These are phyloP conservation scores for Isoetes taiwanensis DNA, from an alignment of 75 land plant species.

Conservation along the genomic window DNA sequence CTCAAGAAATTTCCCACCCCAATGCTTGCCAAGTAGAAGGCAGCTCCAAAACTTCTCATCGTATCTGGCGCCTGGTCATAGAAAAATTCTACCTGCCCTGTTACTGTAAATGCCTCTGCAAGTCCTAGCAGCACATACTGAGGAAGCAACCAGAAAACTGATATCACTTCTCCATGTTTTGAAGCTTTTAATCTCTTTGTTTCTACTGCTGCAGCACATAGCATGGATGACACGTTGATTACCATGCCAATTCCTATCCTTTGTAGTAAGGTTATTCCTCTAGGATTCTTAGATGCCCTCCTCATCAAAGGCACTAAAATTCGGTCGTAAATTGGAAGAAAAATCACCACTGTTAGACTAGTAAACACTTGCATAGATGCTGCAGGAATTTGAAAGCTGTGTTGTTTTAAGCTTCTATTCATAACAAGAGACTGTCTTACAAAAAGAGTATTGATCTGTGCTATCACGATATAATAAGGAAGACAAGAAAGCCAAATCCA, in stretches of 20 bases:
- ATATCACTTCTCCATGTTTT: too few relatives aligned
- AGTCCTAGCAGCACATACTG: constrained; percentile 19
- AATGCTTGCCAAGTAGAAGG: constrained; percentile 8
- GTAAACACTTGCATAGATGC: constrained; percentile 25
- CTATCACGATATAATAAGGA: constrained; percentile 10
- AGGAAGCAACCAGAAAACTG: constrained; percentile 15
- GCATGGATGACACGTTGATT: constrained; percentile 12
- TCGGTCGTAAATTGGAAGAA: constrained; percentile 12
- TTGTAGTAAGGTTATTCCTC: constrained; percentile 25
- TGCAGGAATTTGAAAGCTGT: constrained; percentile 41
- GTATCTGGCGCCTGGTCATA: constrained; percentile 15
- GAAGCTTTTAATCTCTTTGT: constrained; percentile 16
- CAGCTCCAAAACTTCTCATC: constrained; percentile 18
- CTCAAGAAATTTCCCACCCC: constrained; percentile 21
- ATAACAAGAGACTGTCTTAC: constrained; percentile 45
- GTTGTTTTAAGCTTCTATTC: constrained; percentile 32
- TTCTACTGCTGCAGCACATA: constrained; percentile 25
- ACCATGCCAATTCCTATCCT: constrained; percentile 28
- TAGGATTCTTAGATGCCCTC: neutral
- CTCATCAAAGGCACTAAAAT: constrained; percentile 10
- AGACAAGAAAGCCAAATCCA: constrained; percentile 32
- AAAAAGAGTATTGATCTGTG: constrained; percentile 12
- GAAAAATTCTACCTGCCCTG: constrained; percentile 20
- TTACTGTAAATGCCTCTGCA: constrained; percentile 14
- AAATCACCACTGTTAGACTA: constrained; percentile 9